Conservation (phyloP, 768 basidiomycete species). For the Daedaleopsis nitida region DNA sequence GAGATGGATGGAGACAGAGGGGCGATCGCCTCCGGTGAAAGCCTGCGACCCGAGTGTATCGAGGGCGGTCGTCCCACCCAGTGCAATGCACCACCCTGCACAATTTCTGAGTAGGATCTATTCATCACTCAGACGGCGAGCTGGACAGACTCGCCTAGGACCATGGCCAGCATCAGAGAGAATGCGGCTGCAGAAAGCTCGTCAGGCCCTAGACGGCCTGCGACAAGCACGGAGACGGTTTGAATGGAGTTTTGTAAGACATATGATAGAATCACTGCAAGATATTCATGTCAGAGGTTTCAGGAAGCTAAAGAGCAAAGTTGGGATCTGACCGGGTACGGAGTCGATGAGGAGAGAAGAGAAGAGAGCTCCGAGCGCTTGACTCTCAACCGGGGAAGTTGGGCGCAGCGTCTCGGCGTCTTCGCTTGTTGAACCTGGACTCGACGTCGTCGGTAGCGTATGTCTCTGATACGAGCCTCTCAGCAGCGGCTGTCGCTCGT, state of each 20-base stretch:
- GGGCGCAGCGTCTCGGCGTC: conserved; percentile 12
- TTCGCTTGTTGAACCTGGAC: conserved; percentile 13
- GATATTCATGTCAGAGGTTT: background rate
- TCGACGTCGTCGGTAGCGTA: conserved; percentile 2
- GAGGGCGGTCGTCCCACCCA: conserved; percentile 77
- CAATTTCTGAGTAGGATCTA: background rate
- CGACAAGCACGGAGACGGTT: conserved; percentile 62
- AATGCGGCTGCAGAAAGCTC: conserved; percentile 74
- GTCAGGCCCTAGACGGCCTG: conserved; percentile 67
- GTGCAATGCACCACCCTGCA: conserved; percentile 74
- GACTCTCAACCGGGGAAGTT: conserved; percentile 11
- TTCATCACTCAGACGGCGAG: no score
- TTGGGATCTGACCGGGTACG: conserved; percentile 48
- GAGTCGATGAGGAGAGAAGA: conserved; percentile 56
- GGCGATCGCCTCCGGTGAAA: conserved; percentile 61
- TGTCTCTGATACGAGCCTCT: background rate
- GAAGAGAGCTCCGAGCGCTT: conserved; percentile 38
- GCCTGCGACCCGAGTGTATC: conserved; percentile 80
- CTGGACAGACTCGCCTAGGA: conserved; percentile 35
- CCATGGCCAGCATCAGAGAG: conserved; percentile 75
- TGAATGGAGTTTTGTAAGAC: conserved; percentile 76
- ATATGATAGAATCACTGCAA: conserved; percentile 66
- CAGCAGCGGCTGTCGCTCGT: conserved; percentile 27
- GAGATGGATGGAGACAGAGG: conserved; percentile 68
- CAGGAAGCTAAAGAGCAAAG: background rate